Conservation (phyloP, 2,329 filamentous ascomycete genomes). For the Stromatinia cepivora region DNA sequence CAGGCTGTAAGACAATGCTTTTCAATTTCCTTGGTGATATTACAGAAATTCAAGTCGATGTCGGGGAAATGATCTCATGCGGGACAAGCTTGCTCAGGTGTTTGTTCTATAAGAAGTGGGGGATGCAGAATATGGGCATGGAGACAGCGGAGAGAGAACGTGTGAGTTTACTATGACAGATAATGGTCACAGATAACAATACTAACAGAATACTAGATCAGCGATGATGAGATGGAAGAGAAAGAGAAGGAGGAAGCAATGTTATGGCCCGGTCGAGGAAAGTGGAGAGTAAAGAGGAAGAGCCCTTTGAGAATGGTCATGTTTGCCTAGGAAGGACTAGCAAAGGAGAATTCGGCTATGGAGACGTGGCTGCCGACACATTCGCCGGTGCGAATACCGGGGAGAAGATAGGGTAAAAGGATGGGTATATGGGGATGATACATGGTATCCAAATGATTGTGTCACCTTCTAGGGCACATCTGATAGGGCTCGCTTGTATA, state of each 20-base stretch:
- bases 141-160: too few relatives aligned
- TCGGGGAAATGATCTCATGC: too few relatives aligned
- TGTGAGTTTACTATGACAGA: not conserved
- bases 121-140: not conserved
- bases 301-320: not conserved
- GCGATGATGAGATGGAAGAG: not conserved
- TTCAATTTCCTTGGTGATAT: not conserved
- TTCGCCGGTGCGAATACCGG: not conserved
- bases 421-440: too few relatives aligned
- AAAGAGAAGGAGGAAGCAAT: not conserved
- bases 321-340: not conserved
- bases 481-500: not conserved
- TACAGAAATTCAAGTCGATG: not conserved
- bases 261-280: not conserved
- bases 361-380: too few relatives aligned
- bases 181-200: not conserved
- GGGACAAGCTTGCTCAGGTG: not conserved
- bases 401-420: too few relatives aligned
- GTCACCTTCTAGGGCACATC: not conserved
- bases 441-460: not conserved
- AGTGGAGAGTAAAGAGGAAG: not conserved
- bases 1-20: too few relatives aligned
- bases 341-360: fast-evolving
- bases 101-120: not conserved
- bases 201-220: not conserved